phyloP scores from a whole-genome alignment of 495 filamentous ascomycete genomes.

The Aspergillus saccharolyticus region DNA sequence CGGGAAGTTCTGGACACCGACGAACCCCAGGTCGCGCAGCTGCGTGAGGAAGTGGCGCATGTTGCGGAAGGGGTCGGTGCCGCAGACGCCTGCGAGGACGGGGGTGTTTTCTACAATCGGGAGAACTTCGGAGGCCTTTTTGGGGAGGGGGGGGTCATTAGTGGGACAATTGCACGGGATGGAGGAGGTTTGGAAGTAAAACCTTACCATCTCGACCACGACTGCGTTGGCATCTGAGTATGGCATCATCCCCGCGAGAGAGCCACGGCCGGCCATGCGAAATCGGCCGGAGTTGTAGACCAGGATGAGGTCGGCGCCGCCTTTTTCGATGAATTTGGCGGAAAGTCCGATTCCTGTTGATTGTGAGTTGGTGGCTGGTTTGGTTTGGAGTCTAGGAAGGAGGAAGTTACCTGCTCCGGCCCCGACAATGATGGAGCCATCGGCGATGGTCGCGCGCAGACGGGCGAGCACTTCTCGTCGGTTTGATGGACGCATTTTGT shows the following conservation, averaged over 20 bases:
- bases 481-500: slow-evolving; percentile 38
- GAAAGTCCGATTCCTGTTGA: slow-evolving; percentile 59
- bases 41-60: slow-evolving; percentile 54
- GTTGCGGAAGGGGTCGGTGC: slow-evolving; percentile 58
- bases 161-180: not conserved
- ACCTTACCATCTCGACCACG: slow-evolving; percentile 59
- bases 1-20: slow-evolving; percentile 68
- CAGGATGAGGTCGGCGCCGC: slow-evolving; percentile 63
- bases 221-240: slow-evolving; percentile 69
- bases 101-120: slow-evolving; percentile 56
- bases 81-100: slow-evolving; percentile 63
- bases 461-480: slow-evolving; percentile 51
- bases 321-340: slow-evolving; percentile 63
- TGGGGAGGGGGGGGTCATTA: not conserved
- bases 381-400: not conserved
- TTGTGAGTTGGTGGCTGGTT: not conserved
- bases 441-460: slow-evolving; percentile 47
- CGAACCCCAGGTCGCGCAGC: slow-evolving; percentile 55
- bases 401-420: slow-evolving; percentile 54
- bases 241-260: slow-evolving; percentile 66
- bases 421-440: slow-evolving; percentile 56
- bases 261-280: slow-evolving; percentile 67
- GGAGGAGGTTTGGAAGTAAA: not conserved
- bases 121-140: slow-evolving; percentile 54
- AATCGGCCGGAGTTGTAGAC: slow-evolving; percentile 71